Evolutionary conservation across 805 yeast species (phyloP), one percentile per base, ranked within the genome.

Genomic region (Zygotorulaspora florentina): DNA sequence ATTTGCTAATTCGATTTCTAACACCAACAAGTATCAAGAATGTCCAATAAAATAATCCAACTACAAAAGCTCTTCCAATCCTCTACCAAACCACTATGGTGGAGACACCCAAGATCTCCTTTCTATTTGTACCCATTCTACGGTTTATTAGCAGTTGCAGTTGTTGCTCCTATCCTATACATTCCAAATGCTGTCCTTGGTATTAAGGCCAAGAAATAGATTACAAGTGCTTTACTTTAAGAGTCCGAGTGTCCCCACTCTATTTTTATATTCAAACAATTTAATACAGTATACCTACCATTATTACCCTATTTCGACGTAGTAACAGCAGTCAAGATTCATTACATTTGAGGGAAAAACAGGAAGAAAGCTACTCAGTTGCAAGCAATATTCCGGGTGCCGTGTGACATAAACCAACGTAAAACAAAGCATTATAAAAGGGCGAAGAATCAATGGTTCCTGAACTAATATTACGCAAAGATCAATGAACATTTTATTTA

Each of bases 111-210:
- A 62, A 77, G 81, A 64, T 79, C 93, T 55, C 84, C 84, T 70
- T 71, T 75, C 59, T 68, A 82, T 65, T 76, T 86, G 55, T 82
- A 81, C 71, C 95, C 95, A 64, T 87, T 81, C 77, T 83, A 76
- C 73, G 87, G 86, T 52, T 73, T 81, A 50, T 82, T 86, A 68
- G 71, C 86, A 45, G 74, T 83, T 50, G 73, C 87, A 53, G 79
- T 87, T 42, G 74, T 74, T 48, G 76, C 78, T 50, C 84, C 93
- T 50, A 72, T 83, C 57, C 78, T 70, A 73, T 85, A 80, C 76
- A 66, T 80, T 41, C 86, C 81, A 59, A 82, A 88, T 71, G 90
- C 93, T 58, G 64, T 80, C 52, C 66, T 73, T 43, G 91, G 90
- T 66, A 73, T 83, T 64, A 83, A 84, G 72, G 83, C 66, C 35